These are phyloP conservation scores for Quercus tomentella DNA, from an alignment of 331 rosid genomes.

Conservation along the genomic window DNA sequence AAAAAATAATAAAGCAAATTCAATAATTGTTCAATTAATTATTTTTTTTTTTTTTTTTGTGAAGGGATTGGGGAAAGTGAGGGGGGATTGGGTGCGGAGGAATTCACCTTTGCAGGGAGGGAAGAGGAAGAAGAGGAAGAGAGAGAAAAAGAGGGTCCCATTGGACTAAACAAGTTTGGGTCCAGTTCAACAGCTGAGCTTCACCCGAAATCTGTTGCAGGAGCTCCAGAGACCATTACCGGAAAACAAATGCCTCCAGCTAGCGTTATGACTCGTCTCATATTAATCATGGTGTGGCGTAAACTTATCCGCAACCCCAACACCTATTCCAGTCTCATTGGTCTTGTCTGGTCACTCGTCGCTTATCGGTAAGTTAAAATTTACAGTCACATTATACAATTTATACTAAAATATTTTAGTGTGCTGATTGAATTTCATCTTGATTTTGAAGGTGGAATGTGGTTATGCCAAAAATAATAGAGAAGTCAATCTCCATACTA, in stretches of 20 bases:
- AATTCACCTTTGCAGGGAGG: constrained; percentile 49
- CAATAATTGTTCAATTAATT: background rate
- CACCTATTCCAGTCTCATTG: constrained; percentile 94
- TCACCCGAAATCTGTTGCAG: constrained; percentile 43
- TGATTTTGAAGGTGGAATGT: constrained; percentile 68
- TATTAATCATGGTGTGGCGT: constrained; percentile 95
- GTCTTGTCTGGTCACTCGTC: constrained; percentile 81
- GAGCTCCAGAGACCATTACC: constrained; percentile 12
- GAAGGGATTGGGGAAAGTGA: constrained; percentile 41
- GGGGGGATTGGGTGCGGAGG: constrained; percentile 43
- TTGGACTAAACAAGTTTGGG: constrained; percentile 60
- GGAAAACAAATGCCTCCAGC: constrained; percentile 96
- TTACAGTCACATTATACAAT: background rate
- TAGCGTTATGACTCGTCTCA: constrained; percentile 92
- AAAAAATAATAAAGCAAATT: background rate
- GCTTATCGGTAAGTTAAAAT: constrained; percentile 57
- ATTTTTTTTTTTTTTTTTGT: background rate
- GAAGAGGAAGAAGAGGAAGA: constrained; percentile 47
- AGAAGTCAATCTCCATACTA: constrained; percentile 79
- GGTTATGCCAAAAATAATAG: constrained; percentile 71
- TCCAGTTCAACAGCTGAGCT: constrained; percentile 72
- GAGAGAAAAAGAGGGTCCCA: constrained; percentile 48
- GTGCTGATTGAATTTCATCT: background rate
- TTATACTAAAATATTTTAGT: too few relatives aligned
- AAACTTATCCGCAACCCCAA: constrained; percentile 96